Evolutionary conservation across 768 basidiomycete species (phyloP), one percentile per base, ranked within the genome.

Genomic region (Boletales sp.): DNA sequence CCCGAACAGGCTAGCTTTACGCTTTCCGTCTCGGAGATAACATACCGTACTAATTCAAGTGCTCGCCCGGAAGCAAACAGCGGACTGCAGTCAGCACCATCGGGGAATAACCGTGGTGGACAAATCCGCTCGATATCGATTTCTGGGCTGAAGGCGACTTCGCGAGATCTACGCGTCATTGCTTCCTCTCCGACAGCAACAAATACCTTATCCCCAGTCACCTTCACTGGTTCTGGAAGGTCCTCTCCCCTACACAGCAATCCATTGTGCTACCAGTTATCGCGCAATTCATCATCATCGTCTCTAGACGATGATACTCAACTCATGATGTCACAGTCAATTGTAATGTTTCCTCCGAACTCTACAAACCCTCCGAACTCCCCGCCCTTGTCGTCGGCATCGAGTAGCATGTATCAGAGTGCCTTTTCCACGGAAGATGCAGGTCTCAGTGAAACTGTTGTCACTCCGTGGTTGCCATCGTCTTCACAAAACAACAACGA

Each of bases 351-450:
- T 34, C 85, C 80, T 36, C 78, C 74, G 12, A 63, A 72, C 38
- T 58, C 76, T n/a, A n/a, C n/a, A 24, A 24, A 24, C 5, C 5
- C 24, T 24, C 24, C 3, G 24, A 63, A 72, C 38, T 58, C 76
- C 9, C 56, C 58, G 8, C 81, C 74, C n/a, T 72, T 76, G 15
- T 56, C 71, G 35, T 82, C 84, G 17, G 68, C 77, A 42, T 66
- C 75, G 6, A 81, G 80, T 57, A 90, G 84, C 68, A 80, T 92
- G 76, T 93, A 91, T 63, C 79, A 86, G 56, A 92, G 89, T 57
- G 86, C 86, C 5, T 56, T 86, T 18, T 85, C 85, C 10, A 54
- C 59, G 15, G 32, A 42, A 41, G 40, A 58, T 29, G 21, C 32
- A 24, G 50, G 45, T 31, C 39, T 45, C 9, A 17, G 24, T 10